phyloP scores from a whole-genome alignment of 2,329 filamentous ascomycete species.

The Xenoacremonium recifei region DNA sequence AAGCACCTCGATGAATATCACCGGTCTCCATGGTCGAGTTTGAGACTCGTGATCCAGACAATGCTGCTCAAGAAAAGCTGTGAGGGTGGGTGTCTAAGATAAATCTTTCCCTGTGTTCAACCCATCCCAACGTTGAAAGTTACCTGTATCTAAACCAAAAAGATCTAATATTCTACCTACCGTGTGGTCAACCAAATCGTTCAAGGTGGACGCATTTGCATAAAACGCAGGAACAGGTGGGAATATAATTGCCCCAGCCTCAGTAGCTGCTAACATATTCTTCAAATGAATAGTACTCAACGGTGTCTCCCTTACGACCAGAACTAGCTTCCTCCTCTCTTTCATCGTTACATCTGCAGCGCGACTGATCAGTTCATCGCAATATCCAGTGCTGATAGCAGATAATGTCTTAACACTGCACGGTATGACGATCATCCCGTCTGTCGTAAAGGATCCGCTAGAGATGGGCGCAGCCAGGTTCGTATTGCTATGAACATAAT shows the following conservation, averaged over 20 bases:
- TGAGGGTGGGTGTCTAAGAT: no score
- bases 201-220: constrained; percentile 34
- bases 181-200: constrained; percentile 35
- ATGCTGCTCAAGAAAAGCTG: no score
- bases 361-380: constrained; percentile 44
- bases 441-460: constrained; percentile 8
- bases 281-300: constrained; percentile 44
- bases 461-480: constrained; percentile 4
- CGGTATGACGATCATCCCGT: constrained; percentile 47
- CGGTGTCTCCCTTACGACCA: constrained; percentile 44
- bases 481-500: background rate
- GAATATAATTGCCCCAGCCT: constrained; percentile 40
- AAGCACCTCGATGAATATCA: no score
- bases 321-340: constrained; percentile 37
- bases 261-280: constrained; percentile 41
- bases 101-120: no score
- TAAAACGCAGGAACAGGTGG: constrained; percentile 46
- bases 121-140: no score
- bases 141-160: constrained; percentile 35
- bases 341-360: constrained; percentile 47
- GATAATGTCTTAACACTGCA: constrained; percentile 50
- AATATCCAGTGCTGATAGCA: constrained; percentile 38
- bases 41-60: no score
- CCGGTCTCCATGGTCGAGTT: no score
- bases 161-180: constrained; percentile 40